These are phyloP conservation scores for Eucalyptus grandis DNA, from an alignment of 345 rosid species.

Conservation along the genomic window DNA sequence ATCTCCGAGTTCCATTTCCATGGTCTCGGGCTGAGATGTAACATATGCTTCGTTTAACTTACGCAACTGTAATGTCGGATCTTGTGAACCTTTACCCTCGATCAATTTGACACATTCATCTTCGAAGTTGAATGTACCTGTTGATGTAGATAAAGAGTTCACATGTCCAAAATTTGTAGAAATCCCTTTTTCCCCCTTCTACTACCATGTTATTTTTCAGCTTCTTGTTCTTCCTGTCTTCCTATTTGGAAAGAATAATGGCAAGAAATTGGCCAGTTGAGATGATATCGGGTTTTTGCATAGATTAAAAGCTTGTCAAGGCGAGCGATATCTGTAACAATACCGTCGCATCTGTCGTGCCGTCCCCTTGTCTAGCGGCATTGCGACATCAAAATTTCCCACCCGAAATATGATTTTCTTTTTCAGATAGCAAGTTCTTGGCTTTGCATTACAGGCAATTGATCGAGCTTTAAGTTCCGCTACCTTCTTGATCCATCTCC, in stretches of 20 bases:
- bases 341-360: not conserved
- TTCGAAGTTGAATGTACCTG: not conserved
- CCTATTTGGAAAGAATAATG: not conserved
- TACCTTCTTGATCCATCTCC: not conserved
- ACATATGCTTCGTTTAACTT: not conserved
- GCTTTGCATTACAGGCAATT: not conserved
- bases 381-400: not conserved
- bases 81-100: not conserved
- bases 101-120: not conserved
- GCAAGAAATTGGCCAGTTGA: not conserved
- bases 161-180: not conserved
- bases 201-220: not conserved
- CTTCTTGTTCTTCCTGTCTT: not conserved
- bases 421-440: not conserved
- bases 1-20: not conserved
- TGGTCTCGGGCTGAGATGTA: not conserved
- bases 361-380: not conserved
- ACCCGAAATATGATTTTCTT: not conserved
- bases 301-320: not conserved
- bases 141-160: not conserved
- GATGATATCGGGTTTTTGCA: not conserved
- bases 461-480: not conserved
- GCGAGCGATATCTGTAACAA: not conserved
- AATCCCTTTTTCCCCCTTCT: not conserved
- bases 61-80: not conserved